Evolutionary conservation across 371 early-diverging fungal genomes (phyloP), one percentile per base, ranked within the genome.

Genomic region (Rhizopus delemar): DNA sequence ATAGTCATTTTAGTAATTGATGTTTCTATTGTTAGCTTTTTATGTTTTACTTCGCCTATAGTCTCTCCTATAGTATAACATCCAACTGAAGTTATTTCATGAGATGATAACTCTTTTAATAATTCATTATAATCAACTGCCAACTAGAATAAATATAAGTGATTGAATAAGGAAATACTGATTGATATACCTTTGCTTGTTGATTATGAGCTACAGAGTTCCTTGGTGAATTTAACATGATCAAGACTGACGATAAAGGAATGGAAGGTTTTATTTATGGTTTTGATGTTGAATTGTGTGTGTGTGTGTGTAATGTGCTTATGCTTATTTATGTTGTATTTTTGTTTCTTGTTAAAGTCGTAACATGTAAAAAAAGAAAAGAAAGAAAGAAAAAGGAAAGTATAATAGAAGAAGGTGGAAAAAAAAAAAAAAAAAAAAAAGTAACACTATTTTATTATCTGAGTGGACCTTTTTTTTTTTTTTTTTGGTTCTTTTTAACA

Each of bases 71-170:
- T 65, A 8, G 71, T 63, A 66, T 82, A 82, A 51, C 74, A 74
- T 38, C 82, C 82, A 33, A 82, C 73, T 5, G 60, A 59, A 52
- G 69, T 74, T 48, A 78, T 60, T 39, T 76, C 72, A n/a, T 61
- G 65, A 41, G 74, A 69, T 50, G 78, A 67, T 12, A 80, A 65
- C 56, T 77, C 77, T 56, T 77, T 76, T 61, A 77, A 65, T 41
- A 80, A 60, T 45, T 80, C 72, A 60, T 77, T 75, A 56, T 77
- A 67, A 56, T 80, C 80, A 39, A 75, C 70, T 33, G 77, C 77
- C 57, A 80, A 65, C 80, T 80, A 12, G 4, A 22, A 22, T 22
- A 22, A 68, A 43, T 13, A 9, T 11, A 0, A 59, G 35, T 31
- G 15, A 32, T 32, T 46, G 12, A 32, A 22, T 15, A 31, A 36